Base-by-base conservation (phyloP, 2,329 filamentous ascomycete genomes). In the Neophaeococcomyces mojaviensis region DNA sequence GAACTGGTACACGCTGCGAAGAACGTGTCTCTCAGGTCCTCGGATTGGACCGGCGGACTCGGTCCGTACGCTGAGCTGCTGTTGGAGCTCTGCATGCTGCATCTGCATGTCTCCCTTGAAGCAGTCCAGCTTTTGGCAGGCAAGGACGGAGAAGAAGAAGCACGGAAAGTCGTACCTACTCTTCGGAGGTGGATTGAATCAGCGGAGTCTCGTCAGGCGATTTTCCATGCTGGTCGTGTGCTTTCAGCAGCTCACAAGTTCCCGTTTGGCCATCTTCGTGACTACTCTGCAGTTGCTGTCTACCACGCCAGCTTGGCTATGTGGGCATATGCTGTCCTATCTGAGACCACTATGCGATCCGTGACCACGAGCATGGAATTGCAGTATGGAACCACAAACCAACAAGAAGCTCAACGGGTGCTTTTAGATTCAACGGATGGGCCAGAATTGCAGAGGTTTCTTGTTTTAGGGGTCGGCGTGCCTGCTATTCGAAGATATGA, bases 191-290 rank as follows among this genome's bases (percentile, higher is more conserved):
- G 67, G 65, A 64, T 61, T 2, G 57, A 59, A 6, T 61, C 59
- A 12, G 56, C 62, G 15, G 57, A 63, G 10, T 63, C 65, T 0
- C 59, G 68, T 2, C 48, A 60, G 3, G 77, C 81, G 8, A 59
- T 85, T 1, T 86, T 78, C 75, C 79, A 82, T 53, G 82, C 83
- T 1, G 82, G 79, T 0, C 83, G 85, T 60, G 71, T 84, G 1
- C 59, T 86, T 4, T 73, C 79, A 6, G 73, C 76, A 33, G 81
- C 79, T 2, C 76, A 73, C 55, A 49, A 65, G 39, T 74, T 81
- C 39, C 72, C 77, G 0, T 10, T 15, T 7, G 10, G n/a, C 3
- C 18, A 13, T 15, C 26, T 86, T 3, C 76, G 78, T 35, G 79
- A 82, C 51, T 86, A 86, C 59, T 77, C 79, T 50, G 81, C 82